Evolutionary conservation across 2,329 filamentous ascomycete genomes (phyloP).

Genomic region (Cytospora paraplurivora): DNA sequence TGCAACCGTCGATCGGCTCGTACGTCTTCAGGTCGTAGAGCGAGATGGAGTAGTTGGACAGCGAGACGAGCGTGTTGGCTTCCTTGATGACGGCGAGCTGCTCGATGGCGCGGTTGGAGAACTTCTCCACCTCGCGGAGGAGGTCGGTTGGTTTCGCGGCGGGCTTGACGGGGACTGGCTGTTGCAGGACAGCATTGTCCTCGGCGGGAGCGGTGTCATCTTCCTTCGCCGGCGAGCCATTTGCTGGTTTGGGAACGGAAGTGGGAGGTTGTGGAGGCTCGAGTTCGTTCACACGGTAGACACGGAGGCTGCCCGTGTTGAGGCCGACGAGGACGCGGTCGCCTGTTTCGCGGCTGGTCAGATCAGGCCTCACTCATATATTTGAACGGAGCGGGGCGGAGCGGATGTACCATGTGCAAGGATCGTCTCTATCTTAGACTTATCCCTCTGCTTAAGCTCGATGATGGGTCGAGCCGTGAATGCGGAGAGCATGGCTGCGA

Average conservation of each 20-base stretch:
- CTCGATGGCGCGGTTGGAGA: constrained; percentile 85
- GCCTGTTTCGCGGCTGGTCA: constrained; percentile 49
- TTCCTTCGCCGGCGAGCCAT: constrained; percentile 36
- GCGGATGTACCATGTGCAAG: constrained; percentile 73
- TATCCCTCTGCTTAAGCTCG: constrained; percentile 94
- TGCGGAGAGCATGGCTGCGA: constrained; percentile 83
- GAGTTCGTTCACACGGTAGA: constrained; percentile 85
- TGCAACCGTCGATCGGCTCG: constrained; percentile 60
- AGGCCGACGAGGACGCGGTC: constrained; percentile 91
- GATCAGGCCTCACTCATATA: not conserved
- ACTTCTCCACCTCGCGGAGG: constrained; percentile 89
- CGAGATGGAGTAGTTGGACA: constrained; percentile 87
- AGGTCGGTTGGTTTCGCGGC: constrained; percentile 71
- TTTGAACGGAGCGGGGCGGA: not conserved
- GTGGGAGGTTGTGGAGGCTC: constrained; percentile 40
- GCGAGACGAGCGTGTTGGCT: constrained; percentile 84
- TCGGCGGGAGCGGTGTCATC: constrained; percentile 13
- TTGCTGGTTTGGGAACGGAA: constrained; percentile 44
- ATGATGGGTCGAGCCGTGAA: constrained; percentile 96
- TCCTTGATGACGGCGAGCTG: constrained; percentile 96
- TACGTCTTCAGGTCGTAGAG: constrained; percentile 89
- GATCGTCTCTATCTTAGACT: constrained; percentile 95
- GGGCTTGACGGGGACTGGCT: constrained; percentile 35
- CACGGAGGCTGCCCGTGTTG: constrained; percentile 82
- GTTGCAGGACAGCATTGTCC: constrained; percentile 30